These are phyloP conservation scores for Selaginella tamariscina DNA, from an alignment of 75 land plant genomes.

Conservation along the genomic window DNA sequence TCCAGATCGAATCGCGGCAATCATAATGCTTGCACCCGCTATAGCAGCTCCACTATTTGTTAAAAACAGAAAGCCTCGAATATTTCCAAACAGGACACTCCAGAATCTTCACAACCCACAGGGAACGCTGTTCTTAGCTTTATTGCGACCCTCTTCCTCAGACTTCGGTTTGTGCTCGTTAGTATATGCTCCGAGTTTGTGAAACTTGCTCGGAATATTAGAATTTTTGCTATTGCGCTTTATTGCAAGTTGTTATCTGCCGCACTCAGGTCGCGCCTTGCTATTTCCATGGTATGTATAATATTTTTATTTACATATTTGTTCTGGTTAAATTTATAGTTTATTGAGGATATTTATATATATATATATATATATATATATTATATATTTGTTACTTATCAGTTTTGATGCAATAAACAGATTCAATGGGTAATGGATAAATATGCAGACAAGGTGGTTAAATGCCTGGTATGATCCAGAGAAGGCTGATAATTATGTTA, in stretches of 20 bases:
- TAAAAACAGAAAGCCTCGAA: conserved; percentile 18
- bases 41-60: conserved; percentile 45
- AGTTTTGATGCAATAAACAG: conserved; percentile 19
- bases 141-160: neutral
- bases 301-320: neutral
- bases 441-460: conserved; percentile 46
- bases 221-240: neutral
- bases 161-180: too few relatives aligned
- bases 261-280: neutral
- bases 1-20: conserved; percentile 82
- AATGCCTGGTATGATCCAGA: conserved; percentile 63
- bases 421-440: conserved; percentile 59
- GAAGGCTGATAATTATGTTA: conserved; percentile 47
- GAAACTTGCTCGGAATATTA: neutral
- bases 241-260: neutral
- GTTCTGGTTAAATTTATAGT: too few relatives aligned
- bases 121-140: too few relatives aligned
- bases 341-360: too few relatives aligned
- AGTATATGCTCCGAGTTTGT: too few relatives aligned
- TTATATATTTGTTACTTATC: neutral
- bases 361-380: too few relatives aligned
- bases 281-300: neutral
- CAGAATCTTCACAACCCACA: too few relatives aligned
- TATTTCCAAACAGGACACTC: too few relatives aligned
- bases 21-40: conserved; percentile 87